Evolutionary conservation across 129 eudicot genomes (phyloP).

Genomic region (Arctium lappa): DNA sequence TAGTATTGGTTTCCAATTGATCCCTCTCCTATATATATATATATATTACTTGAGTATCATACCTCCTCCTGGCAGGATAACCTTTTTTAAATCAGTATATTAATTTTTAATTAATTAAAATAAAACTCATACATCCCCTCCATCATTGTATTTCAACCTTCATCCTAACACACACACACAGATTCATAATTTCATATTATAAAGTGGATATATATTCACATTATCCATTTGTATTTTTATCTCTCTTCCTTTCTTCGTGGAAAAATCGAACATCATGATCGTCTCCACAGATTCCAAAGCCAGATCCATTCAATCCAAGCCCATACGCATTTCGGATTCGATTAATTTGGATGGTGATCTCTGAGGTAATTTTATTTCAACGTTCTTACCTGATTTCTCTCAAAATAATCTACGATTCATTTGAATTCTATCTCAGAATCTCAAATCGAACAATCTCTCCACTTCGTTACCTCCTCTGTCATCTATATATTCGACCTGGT

Average conservation of each 20-base stretch:
- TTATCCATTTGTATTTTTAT: not conserved
- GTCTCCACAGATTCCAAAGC: not conserved
- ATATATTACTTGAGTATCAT: not conserved
- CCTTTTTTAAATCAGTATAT: constrained; percentile 3
- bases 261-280: not conserved
- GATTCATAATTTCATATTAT: not conserved
- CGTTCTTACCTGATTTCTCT: not conserved
- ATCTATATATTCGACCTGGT: no score
- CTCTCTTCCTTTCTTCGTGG: not conserved
- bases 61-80: constrained; percentile 14
- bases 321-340: not conserved
- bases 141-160: constrained; percentile 5
- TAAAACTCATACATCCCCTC: constrained; percentile 11
- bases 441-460: not conserved
- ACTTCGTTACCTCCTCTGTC: not conserved
- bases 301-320: not conserved
- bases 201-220: not conserved
- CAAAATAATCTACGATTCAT: not conserved
- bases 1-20: no score
- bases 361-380: not conserved
- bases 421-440: not conserved
- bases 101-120: not conserved
- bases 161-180: not conserved
- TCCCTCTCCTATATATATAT: no score
- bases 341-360: not conserved